Conservation (phyloP, 768 basidiomycete species). For the Cyclocybe aegerita region DNA sequence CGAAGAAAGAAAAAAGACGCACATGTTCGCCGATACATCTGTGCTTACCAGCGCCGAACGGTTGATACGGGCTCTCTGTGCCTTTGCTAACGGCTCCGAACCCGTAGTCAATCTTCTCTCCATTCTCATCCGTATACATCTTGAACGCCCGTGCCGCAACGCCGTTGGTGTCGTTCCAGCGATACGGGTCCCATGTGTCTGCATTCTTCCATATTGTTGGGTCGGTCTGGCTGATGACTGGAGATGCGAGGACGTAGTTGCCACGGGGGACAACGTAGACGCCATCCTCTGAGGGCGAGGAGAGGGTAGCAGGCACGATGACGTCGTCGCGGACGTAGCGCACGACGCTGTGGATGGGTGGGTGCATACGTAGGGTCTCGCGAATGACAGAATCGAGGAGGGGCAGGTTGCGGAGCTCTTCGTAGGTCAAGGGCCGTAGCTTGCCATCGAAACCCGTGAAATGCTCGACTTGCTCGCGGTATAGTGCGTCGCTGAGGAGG, state of each 20-base stretch:
- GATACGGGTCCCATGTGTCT: constrained; percentile 68
- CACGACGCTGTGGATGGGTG: constrained; percentile 95
- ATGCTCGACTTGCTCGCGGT: constrained; percentile 83
- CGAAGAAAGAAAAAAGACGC: constrained; percentile 13
- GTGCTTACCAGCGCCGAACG: constrained; percentile 96
- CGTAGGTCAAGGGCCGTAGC: constrained; percentile 79
- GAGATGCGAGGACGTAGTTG: constrained; percentile 85
- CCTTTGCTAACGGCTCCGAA: constrained; percentile 96
- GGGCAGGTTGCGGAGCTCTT: constrained; percentile 81
- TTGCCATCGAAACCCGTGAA: constrained; percentile 81
- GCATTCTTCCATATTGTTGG: constrained; percentile 78
- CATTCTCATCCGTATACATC: constrained; percentile 69
- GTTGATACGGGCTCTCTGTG: constrained; percentile 94
- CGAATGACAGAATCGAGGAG: constrained; percentile 88
- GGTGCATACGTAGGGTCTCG: constrained; percentile 91
- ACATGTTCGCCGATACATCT: constrained; percentile 93
- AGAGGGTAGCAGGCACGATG: constrained; percentile 75
- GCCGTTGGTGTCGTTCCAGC: constrained; percentile 88
- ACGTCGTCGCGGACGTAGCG: constrained; percentile 89
- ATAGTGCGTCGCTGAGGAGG: constrained; percentile 67
- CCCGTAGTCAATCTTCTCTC: constrained; percentile 95
- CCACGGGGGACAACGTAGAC: constrained; percentile 89
- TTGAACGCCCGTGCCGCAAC: constrained; percentile 77
- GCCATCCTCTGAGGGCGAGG: constrained; percentile 71
- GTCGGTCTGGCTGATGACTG: constrained; percentile 87